Conservation (phyloP, 768 basidiomycete species). For the Boletus vermiculosoides region DNA sequence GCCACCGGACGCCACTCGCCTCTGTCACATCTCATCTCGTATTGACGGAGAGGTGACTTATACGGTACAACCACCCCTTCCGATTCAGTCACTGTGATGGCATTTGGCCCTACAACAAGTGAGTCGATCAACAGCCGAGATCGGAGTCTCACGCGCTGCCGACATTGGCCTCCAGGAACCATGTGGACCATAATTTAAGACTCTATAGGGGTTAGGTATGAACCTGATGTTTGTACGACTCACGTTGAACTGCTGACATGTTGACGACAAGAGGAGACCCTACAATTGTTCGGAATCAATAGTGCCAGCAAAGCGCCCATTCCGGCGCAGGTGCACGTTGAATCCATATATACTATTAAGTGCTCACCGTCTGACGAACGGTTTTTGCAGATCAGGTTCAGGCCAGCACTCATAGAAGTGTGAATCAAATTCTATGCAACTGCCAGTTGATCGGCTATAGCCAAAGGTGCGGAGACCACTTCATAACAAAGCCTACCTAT, state of each 20-base stretch:
- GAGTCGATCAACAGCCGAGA: conserved; percentile 14
- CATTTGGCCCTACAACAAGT: conserved; percentile 2
- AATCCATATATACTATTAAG: conserved; percentile 4
- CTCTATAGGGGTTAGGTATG: neutral
- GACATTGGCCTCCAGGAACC: conserved; percentile 1
- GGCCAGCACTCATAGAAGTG: neutral
- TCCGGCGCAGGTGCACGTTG: neutral
- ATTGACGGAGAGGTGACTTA: conserved; percentile 12
- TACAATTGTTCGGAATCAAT: conserved; percentile 12
- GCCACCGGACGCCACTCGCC: conserved; percentile 20
- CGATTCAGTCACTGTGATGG: conserved; percentile 14
- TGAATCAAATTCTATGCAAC: neutral
- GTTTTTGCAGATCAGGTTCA: conserved; percentile 13
- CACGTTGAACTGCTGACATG: neutral
- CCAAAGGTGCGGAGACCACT: conserved; percentile 9
- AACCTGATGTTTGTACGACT: neutral
- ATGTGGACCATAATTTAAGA: neutral
- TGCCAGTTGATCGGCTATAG: neutral
- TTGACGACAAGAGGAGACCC: neutral
- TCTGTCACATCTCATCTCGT: conserved; percentile 15
- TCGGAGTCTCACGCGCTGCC: conserved; percentile 23
- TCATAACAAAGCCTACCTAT: conserved; percentile 5
- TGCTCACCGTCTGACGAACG: neutral
- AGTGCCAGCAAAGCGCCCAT: conserved; percentile 5
- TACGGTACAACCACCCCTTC: conserved; percentile 1